Conservation (phyloP, 106 monocot genomes). For the Iris macrosiphon region DNA sequence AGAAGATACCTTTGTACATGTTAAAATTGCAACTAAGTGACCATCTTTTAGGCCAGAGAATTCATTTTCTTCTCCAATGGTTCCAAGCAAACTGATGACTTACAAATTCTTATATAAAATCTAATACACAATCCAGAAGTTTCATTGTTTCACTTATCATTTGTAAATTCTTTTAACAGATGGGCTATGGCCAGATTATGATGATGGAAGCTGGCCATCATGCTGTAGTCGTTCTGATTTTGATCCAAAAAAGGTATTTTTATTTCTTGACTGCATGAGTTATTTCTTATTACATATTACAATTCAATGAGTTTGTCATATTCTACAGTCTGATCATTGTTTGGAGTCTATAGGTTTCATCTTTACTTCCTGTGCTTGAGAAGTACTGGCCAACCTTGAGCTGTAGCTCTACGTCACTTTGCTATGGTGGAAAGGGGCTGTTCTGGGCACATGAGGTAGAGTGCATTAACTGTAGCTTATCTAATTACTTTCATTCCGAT, state of each 20-base stretch:
- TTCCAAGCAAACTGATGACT: no score
- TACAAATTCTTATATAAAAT: no score
- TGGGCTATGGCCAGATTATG: slow-evolving; percentile 80
- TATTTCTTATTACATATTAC: no score
- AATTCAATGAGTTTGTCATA: no score
- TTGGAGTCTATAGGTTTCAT: slow-evolving; percentile 31
- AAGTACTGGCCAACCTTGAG: slow-evolving; percentile 84
- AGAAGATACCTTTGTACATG: no score
- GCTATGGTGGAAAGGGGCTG: slow-evolving; percentile 72
- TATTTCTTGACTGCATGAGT: no score
- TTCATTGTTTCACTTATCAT: no score
- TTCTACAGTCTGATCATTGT: no score
- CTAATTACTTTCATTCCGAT: not conserved
- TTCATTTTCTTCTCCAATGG: no score
- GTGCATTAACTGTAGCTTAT: not conserved
- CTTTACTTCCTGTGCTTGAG: slow-evolving; percentile 43
- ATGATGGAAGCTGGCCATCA: slow-evolving; percentile 82
- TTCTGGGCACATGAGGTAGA: slow-evolving; percentile 92
- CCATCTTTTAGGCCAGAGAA: no score
- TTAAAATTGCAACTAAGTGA: no score
- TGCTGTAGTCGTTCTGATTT: slow-evolving; percentile 57
- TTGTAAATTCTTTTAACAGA: slow-evolving; percentile 37
- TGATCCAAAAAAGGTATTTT: slow-evolving; percentile 54
- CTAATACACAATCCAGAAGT: no score
- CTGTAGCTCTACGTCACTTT: slow-evolving; percentile 55